A percentile compares a stretch with the other conserved stretches of the same genome.
These are phyloP conservation scores for Nicotiana attenuata DNA, from an alignment of 257 asterid species.

Conservation along the genomic window DNA sequence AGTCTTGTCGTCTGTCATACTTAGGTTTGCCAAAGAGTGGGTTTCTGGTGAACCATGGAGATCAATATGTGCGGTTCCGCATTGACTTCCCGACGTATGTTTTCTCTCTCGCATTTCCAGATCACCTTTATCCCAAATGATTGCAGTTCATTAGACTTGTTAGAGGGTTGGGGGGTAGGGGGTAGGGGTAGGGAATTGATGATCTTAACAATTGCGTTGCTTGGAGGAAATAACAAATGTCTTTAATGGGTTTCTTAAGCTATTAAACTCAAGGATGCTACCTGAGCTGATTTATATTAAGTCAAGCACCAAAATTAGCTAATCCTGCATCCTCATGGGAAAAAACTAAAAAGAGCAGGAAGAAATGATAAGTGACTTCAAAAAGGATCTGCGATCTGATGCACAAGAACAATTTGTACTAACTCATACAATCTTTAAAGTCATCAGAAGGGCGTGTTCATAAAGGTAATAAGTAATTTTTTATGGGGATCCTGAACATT, in stretches of 20 bases:
- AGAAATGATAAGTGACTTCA: not conserved
- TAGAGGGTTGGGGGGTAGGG: not conserved
- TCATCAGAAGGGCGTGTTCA: not conserved
- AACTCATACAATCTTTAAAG: not conserved
- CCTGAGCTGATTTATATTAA: not conserved
- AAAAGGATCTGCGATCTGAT: not conserved
- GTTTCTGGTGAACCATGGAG: conserved; percentile 60
- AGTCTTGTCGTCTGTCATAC: not conserved
- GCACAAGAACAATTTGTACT: not conserved
- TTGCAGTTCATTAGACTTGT: not conserved
- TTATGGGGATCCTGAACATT: not conserved
- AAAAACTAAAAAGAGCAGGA: not conserved
- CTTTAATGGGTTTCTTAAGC: not conserved
- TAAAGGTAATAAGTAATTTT: not conserved
- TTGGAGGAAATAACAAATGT: not conserved
- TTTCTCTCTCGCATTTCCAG: conserved; percentile 13
- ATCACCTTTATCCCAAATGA: not conserved
- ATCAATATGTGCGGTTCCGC: conserved; percentile 84
- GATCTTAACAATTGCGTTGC: not conserved
- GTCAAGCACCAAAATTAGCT: not conserved
- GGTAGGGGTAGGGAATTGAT: not conserved
- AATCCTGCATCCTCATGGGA: not conserved
- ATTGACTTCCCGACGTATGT: conserved; percentile 82
- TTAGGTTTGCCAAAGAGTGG: conserved; percentile 84
- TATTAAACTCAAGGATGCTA: not conserved